Evolutionary conservation across 2,329 filamentous ascomycete species (phyloP).

Genomic region (Fusarium miscanthi): DNA sequence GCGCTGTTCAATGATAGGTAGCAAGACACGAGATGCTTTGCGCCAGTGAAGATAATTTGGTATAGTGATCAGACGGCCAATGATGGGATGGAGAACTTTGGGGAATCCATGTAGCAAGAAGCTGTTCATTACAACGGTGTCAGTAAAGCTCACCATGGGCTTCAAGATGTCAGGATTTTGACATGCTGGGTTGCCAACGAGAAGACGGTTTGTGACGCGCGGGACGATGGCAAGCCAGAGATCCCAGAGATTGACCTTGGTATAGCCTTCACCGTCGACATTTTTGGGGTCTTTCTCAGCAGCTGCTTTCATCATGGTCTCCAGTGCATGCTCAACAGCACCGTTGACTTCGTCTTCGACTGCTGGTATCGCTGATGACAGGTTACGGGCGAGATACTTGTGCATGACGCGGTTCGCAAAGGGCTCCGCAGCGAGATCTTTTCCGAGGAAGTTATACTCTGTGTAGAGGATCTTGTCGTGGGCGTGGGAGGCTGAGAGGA

Average conservation of each 20-base stretch:
- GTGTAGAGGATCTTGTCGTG: slow-evolving; percentile 54
- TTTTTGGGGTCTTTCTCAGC: slow-evolving; percentile 15
- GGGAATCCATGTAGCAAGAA: slow-evolving; percentile 61
- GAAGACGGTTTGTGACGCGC: slow-evolving; percentile 56
- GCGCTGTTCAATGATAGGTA: slow-evolving; percentile 62
- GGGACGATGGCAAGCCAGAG: slow-evolving; percentile 57
- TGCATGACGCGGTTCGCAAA: slow-evolving; percentile 58
- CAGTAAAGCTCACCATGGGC: slow-evolving; percentile 61
- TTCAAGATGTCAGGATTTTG: slow-evolving; percentile 59
- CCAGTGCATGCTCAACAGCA: slow-evolving; percentile 52
- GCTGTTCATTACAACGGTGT: slow-evolving; percentile 59
- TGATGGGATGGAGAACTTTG: slow-evolving; percentile 59
- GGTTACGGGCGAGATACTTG: slow-evolving; percentile 56
- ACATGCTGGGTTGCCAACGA: slow-evolving; percentile 53
- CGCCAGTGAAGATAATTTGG: slow-evolving; percentile 61
- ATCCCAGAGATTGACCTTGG: slow-evolving; percentile 57
- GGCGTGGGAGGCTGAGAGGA: slow-evolving; percentile 55
- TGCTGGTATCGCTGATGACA: slow-evolving; percentile 53
- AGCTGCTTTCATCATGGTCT: slow-evolving; percentile 21
- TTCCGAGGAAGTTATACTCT: slow-evolving; percentile 57
- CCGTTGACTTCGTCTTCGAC: slow-evolving; percentile 54
- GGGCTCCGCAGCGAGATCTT: slow-evolving; percentile 47
- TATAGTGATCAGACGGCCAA: slow-evolving; percentile 58
- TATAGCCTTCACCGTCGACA: slow-evolving; percentile 51
- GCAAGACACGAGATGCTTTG: slow-evolving; percentile 53